A percentile compares a stretch with the other conserved stretches of the same genome.
These are phyloP conservation scores for Leccinum sublutescens DNA, from an alignment of 768 basidiomycete genomes.

Conservation along the genomic window DNA sequence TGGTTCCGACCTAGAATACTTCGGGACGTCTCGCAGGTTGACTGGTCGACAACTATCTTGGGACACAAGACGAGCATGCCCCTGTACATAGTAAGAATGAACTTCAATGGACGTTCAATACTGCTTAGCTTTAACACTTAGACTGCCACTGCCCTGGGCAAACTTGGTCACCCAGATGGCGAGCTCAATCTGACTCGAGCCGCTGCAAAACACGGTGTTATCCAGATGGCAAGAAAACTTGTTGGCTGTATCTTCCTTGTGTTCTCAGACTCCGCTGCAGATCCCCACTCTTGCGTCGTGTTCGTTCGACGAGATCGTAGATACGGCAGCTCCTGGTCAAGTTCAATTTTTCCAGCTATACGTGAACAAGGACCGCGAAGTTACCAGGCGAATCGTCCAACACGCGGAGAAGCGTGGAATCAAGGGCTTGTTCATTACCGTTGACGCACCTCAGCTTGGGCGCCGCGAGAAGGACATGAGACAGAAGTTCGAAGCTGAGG, in stretches of 20 bases:
- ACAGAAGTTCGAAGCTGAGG: conserved; percentile 87
- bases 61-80: conserved; percentile 76
- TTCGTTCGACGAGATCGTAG: conserved; percentile 94
- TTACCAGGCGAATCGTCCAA: conserved; percentile 83
- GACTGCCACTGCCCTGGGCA: conserved; percentile 87
- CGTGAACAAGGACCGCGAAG: conserved; percentile 85
- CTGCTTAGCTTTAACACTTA: conserved; percentile 23
- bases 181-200: conserved; percentile 90
- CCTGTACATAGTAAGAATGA: conserved; percentile 64
- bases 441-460: conserved; percentile 95
- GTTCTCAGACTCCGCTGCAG: conserved; percentile 37
- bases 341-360: conserved; percentile 85
- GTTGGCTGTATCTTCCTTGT: neutral
- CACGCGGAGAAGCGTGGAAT: conserved; percentile 90
- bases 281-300: conserved; percentile 95
- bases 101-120: neutral
- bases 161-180: conserved; percentile 94
- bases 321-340: conserved; percentile 77
- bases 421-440: conserved; percentile 94
- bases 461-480: conserved; percentile 96
- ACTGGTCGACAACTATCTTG: conserved; percentile 81
- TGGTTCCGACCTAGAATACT: conserved; percentile 92
- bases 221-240: conserved; percentile 57
- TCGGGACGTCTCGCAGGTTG: conserved; percentile 81
- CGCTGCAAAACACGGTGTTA: conserved; percentile 74